Evolutionary conservation across 352 stramenopile genomes (phyloP).

Genomic region (Globisporangium cystogenes): DNA sequence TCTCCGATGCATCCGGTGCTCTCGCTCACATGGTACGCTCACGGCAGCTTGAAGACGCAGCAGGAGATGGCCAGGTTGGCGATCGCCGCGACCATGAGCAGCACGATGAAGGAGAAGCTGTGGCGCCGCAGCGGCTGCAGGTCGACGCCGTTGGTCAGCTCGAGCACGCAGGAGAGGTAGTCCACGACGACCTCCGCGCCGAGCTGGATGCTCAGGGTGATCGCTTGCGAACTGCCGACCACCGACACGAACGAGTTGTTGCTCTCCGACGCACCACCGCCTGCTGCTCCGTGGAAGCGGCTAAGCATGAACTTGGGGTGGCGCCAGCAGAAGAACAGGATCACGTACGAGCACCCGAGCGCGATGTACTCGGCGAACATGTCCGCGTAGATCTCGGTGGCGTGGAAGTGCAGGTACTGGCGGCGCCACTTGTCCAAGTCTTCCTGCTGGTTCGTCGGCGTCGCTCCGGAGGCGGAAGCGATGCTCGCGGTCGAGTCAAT

Average conservation of each 20-base stretch:
- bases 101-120: conserved; percentile 4
- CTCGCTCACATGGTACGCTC: neutral
- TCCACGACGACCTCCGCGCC: conserved; percentile 9
- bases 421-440: conserved; percentile 13
- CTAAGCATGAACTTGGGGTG: conserved; percentile 24
- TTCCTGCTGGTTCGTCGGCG: neutral
- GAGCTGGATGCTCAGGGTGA: conserved; percentile 4
- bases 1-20: too few relatives aligned
- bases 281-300: neutral
- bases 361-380: conserved; percentile 53
- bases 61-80: conserved; percentile 5
- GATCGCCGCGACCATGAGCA: conserved; percentile 5
- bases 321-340: conserved; percentile 30
- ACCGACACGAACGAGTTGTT: neutral
- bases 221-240: neutral
- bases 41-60: neutral
- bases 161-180: conserved; percentile 13
- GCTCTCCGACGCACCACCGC: neutral
- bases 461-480: neutral
- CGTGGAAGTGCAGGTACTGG: conserved; percentile 22
- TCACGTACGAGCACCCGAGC: conserved; percentile 34
- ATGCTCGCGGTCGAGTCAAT: neutral
- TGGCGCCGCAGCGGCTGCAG: conserved; percentile 2
- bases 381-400: conserved; percentile 31
- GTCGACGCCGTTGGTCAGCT: conserved; percentile 7